Evolutionary conservation across 2,329 filamentous ascomycete species (phyloP), one percentile per base, ranked within the genome.

Genomic region (Phoma herbarum): DNA sequence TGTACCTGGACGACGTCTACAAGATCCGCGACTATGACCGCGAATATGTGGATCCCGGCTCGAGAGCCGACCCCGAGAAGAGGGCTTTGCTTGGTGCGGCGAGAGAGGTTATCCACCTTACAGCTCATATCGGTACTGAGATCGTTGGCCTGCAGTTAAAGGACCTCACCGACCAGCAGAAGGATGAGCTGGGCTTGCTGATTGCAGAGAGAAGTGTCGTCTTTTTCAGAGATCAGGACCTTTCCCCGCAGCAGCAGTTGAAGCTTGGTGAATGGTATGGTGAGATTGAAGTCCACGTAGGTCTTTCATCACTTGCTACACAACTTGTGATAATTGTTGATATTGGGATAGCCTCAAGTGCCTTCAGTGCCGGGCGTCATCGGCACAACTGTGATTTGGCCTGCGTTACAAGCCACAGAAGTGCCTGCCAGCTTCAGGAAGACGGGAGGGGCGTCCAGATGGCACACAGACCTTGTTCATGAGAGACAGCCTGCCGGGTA

Each of bases 401-500:
- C 89, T 0, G 88, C 84, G 31, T 82, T 91, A 0, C 81, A 83
- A 70, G 88, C 87, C 0, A 87, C 85, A 0, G 89, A 91, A 71
- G 73, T 78, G 1, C 72, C 80, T 2, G 84, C 87, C 4, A 84
- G 81, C 68, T 91, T 91, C 79, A 84, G 89, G 55, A 81, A 86
- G 22, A 88, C 88, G 0, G 88, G 88, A 26, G 88, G 89, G 2
- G 86, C 88, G 1, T 87, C 86, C 0, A 77, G 85, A 46, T 91
- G 88, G 89, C 89, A 91, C 72, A 85, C 84, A 8, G 88, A 91
- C 67, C 82, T 91, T 0, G 88, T 91, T 0, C 88, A 91, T 65
- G 89, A 92, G 72, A 80, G 81, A 31, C 88, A 91, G 56, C 89
- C 89, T 1, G 88, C 89, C 0, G 89, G 88, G 6, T 73, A 62